Percentiles rank a stretch among this genome's conserved stretches.
phyloP scores from a whole-genome alignment of 345 rosid genomes.

The Melaleuca alternifolia region DNA sequence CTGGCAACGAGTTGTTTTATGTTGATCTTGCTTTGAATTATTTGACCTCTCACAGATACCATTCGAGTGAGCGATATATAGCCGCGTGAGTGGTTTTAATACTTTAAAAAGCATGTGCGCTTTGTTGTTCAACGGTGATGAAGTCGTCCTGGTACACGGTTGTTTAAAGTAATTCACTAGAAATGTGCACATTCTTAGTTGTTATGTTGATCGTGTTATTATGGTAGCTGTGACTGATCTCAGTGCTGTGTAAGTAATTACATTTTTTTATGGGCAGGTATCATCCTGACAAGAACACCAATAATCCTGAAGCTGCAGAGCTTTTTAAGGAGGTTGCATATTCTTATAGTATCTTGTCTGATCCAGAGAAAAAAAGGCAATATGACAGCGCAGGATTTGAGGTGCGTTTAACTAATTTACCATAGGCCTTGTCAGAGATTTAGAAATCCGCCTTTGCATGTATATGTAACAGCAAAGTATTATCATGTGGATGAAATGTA shows the following conservation, averaged over 20 bases:
- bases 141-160: not conserved
- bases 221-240: not conserved
- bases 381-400: conserved; percentile 95
- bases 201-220: not conserved
- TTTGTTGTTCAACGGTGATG: not conserved
- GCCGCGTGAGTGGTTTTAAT: not conserved
- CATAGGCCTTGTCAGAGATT: not conserved
- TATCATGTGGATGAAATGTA: not conserved
- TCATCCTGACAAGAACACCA: conserved; percentile 97
- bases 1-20: not conserved
- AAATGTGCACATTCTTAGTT: not conserved
- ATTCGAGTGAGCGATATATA: not conserved
- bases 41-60: not conserved
- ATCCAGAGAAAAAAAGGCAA: conserved; percentile 96
- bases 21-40: not conserved
- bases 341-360: conserved; percentile 95
- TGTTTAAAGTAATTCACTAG: not conserved
- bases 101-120: not conserved
- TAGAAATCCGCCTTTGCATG: not conserved
- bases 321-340: conserved; percentile 95
- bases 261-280: conserved; percentile 36
- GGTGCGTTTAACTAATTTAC: conserved; percentile 23
- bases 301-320: conserved; percentile 93
- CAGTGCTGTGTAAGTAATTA: not conserved
- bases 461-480: not conserved